Base-by-base conservation (phyloP, 306 rosid species). In the Hippophae rhamnoides region DNA sequence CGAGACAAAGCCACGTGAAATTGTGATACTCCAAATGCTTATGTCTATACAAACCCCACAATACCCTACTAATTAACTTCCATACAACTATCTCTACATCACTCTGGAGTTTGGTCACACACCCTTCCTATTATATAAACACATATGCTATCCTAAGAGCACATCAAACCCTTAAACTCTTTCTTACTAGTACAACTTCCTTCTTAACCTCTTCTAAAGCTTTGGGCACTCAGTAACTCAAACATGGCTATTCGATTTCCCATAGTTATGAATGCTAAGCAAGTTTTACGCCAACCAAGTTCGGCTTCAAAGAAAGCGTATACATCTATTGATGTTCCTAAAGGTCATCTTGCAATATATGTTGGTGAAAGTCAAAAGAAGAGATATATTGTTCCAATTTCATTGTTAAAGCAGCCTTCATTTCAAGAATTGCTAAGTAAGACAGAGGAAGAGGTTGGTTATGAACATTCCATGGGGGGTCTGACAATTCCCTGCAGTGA, bases 321-420 rank as follows among this genome's bases (percentile, higher is more conserved):
- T 31, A 31, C 38, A 31, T 31, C 27, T 57, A 1, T 9, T 5
- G 47, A 71, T 44, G 67, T 77, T 26, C 78, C 78, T 7, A 65
- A 69, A 74, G 81, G 80, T 40, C 40, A 74, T 68, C 54, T 82
- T 13, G 80, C 77, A 6, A 64, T 76, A 41, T 79, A 72, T 23
- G 79, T 73, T 26, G 79, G 79, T 44, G 79, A 75, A 42, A 26
- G 61, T 73, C 7, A 48, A 54, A 74, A 54, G 47, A 69, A 72
- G 74, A n/a, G 82, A 61, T 78, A 60, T 13, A 45, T 69, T 8
- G 44, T 82, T 43, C 79, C 81, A 8, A 10, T 48, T 10, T 48
- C 52, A 10, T 9, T 48, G 14, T 11, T 48, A 12, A 65, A 71
- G 45, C 69, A 75, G 23, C 75, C 79, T 42, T 54, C 76, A 50